Percentiles rank a stretch among this genome's conserved stretches.
Conservation (phyloP, 768 basidiomycete species). For the Tylopilus cervinicoccineus region DNA sequence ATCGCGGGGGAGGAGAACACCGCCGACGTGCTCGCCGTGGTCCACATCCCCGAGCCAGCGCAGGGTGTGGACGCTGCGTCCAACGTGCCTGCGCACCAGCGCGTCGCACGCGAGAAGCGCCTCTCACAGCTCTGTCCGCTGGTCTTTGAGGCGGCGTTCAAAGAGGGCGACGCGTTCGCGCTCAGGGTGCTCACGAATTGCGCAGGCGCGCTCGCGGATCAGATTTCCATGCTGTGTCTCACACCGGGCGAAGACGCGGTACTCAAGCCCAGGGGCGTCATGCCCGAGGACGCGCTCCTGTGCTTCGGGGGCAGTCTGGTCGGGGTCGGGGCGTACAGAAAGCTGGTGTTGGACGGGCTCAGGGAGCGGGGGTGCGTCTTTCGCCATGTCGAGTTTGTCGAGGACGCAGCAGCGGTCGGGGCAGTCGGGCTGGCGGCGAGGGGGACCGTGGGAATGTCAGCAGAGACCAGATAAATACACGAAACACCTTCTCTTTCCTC, state of each 20-base stretch:
- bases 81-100: conserved; percentile 23
- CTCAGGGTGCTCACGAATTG: conserved; percentile 50
- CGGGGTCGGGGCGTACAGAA: conserved; percentile 56
- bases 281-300: conserved; percentile 54
- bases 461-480: no score
- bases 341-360: conserved; percentile 52
- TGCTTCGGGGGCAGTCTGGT: conserved; percentile 81
- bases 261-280: conserved; percentile 36
- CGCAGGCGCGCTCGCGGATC: conserved; percentile 51
- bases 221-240: conserved; percentile 47
- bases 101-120: conserved; percentile 60
- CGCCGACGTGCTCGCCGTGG: conserved; percentile 59
- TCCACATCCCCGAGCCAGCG: conserved; percentile 58
- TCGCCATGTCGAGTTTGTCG: conserved; percentile 59
- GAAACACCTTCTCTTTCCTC: not conserved
- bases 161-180: conserved; percentile 63
- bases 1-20: conserved; percentile 40
- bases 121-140: conserved; percentile 70
- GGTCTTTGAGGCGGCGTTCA: conserved; percentile 76
- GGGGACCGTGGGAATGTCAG: no score
- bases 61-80: not conserved
- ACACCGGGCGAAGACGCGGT: conserved; percentile 36
- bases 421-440: conserved; percentile 49
- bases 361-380: conserved; percentile 57
- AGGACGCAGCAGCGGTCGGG: conserved; percentile 65